Evolutionary conservation across 495 filamentous ascomycete species (phyloP), one percentile per base, ranked within the genome.

Genomic region (Evernia prunastri): DNA sequence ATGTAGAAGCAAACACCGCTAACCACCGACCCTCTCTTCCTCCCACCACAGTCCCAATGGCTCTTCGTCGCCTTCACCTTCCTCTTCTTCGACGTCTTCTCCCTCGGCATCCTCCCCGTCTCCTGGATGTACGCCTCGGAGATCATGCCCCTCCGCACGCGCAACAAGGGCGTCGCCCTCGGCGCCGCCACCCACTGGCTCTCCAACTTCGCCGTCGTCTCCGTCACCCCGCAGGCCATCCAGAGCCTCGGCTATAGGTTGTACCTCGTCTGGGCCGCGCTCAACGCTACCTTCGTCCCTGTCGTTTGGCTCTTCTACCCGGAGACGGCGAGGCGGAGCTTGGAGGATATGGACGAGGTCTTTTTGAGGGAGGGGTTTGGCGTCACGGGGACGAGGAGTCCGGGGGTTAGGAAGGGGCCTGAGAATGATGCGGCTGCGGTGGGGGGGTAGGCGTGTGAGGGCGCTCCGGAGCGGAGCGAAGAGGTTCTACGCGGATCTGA

Each of bases 121-220:
- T 86, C 85, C 61, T 91, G 88, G 88, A 84, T 89, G 60, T 91
- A 92, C 72, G 86, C 87, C 31, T 80, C 89, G 27, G 86, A 92
- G 72, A 80, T 93, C 66, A 89, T 86, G 77, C 86, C 91, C 20
- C 79, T 89, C 37, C 83, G 87, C 64, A 84, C 87, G 43, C 82
- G 89, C 73, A 83, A 86, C 43, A 89, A 88, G 77, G 88, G 73
- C 36, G 73, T 74, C 54, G 72, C 77, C n/a, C 70, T 75, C 31
- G 77, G 75, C 13, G 79, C 76, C 35, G 77, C 75, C 61, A 72
- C 71, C 63, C 78, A 80, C 74, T 80, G 79, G 79, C 71, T 80
- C 62, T 72, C 60, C 67, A 80, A 80, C 71, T 80, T 80, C 54
- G 72, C 75, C 31, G 72, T 81, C 27, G 79, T 80, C 65, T 77